Base-by-base conservation (phyloP, 768 basidiomycete genomes). In the Leccinum fibrillosum region DNA sequence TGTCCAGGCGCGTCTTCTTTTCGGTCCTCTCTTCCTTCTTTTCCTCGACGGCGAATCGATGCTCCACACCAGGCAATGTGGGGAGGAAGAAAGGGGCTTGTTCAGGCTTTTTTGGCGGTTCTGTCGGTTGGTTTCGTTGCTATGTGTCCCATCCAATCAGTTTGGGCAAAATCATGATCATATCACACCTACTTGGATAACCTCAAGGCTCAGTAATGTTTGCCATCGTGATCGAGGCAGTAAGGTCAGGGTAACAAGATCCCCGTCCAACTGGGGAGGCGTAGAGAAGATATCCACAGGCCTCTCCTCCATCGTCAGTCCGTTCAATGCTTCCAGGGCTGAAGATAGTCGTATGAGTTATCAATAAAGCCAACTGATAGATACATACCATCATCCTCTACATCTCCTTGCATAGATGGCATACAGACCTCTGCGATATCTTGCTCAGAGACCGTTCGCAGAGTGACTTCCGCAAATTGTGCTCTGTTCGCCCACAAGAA, bases 401-500 rank as follows among this genome's bases (percentile, higher is more conserved):
- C 80, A 8, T 81, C 75, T 5, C 88, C 94, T 68, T 94, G 92
- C 74, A 97, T 85, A 0, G 88, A 88, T 6, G 97, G 96, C 55
- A 98, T 76, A 1, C 80, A 70, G 11, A 87, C 82, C 37, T 89
- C 86, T 8, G 77, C 74, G 7, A 94, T 74, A 56, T 91, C 87
- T 34, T 87, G 85, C 57, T 96, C 92, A 8, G 78, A 73, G n/a
- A 98, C 82, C 54, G 84, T 85, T 56, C 86, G 84, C 72, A 95
- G 85, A 2, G 93, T 79, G 17, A 97, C 82, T 58, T 96, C 90
- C 0, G 87, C 73, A 70, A 94, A 98, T 69, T 98, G 97, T 10
- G 95, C 94, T 51, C 94, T 86, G 73, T 99, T 98, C 12, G 95
- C 93, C 94, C 97, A 99, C n/a, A 99, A 82, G 72, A 89, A 95